Evolutionary conservation across 2,329 filamentous ascomycete species (phyloP), one percentile per base, ranked within the genome.

Genomic region (Venturia carpophila): DNA sequence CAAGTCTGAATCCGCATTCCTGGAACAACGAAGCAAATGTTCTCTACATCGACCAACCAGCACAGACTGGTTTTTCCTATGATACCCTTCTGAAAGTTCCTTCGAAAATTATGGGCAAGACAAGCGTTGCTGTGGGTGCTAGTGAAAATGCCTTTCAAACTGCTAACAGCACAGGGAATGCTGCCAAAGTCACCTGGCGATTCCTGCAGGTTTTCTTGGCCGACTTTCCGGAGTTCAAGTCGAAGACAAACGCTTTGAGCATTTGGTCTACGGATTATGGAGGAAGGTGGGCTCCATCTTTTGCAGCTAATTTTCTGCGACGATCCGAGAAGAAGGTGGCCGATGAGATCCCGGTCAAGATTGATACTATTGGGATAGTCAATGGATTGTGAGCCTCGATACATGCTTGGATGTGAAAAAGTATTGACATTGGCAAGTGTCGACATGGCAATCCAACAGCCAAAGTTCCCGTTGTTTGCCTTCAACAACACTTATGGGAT

Each of bases 171-270:
- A 83, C 81, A 0, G 73, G 78, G 62, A 81, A 81, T 69, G 79
- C 81, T 37, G 83, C 82, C 19, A 77, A 79, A 67, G 79, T 81
- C 9, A 73, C 85, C 7, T 86, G 84, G 84, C 79, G 82, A 69
- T 85, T 86, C 72, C 78, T 82, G 0, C 83, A 86, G 70, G 79
- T 80, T 1, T 89, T 86, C 78, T 84, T 86, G 64, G 78, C 82
- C 4, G 81, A 68, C 24, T 72, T 72, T 58, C 69, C 70, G 3
- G 66, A 71, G 11, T 65, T 69, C 42, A 65, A 68, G 30, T 65
- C 69, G 55, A 67, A 65, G 4, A 66, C 71, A 39, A 67, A 69
- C 24, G 66, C 69, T 3, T 43, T 71, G 24, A 68, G 67, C 13
- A 67, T 71, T 34, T 71, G 75, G 13, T 78, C 77, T 0, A 74